Percentiles rank a stretch among this genome's conserved stretches.
phyloP scores from a whole-genome alignment of 495 filamentous ascomycete species.

The Penicillium canariense region DNA sequence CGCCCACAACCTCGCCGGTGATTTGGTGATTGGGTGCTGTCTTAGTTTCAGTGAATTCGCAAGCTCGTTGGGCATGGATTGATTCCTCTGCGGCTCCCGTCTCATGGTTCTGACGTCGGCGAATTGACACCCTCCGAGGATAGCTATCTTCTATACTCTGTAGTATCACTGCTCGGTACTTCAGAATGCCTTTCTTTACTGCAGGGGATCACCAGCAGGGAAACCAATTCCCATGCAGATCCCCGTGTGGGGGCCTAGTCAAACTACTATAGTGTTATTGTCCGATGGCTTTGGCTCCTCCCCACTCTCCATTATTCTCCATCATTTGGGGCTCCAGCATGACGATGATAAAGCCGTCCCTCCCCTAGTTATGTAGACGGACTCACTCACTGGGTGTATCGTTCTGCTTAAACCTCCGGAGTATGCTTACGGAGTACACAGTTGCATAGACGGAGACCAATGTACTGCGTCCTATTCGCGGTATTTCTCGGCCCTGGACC shows the following conservation, averaged over 20 bases:
- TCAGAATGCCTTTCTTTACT: not conserved
- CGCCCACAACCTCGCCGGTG: not conserved
- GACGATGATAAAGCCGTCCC: not conserved
- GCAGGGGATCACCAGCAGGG: conserved; percentile 1
- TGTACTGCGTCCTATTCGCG: no score
- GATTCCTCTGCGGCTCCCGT: not conserved
- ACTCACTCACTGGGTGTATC: no score
- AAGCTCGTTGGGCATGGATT: no score
- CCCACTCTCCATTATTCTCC: not conserved
- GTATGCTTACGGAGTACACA: no score
- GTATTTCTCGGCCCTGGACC: not conserved
- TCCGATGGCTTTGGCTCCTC: conserved; percentile 4
- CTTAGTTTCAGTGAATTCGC: no score
- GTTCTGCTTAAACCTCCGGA: no score
- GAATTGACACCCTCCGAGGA: not conserved
- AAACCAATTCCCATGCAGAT: conserved; percentile 9
- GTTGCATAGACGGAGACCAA: no score
- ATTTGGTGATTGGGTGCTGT: not conserved
- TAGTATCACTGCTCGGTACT: not conserved
- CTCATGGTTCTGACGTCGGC: not conserved
- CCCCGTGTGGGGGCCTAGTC: conserved; percentile 9
- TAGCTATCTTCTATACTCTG: no score
- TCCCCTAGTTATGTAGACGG: no score
- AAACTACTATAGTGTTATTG: conserved; percentile 19
- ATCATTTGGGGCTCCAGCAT: not conserved